Evolutionary conservation across 306 rosid genomes (phyloP), one percentile per base, ranked within the genome.

Genomic region (Gastrolobium villosum): DNA sequence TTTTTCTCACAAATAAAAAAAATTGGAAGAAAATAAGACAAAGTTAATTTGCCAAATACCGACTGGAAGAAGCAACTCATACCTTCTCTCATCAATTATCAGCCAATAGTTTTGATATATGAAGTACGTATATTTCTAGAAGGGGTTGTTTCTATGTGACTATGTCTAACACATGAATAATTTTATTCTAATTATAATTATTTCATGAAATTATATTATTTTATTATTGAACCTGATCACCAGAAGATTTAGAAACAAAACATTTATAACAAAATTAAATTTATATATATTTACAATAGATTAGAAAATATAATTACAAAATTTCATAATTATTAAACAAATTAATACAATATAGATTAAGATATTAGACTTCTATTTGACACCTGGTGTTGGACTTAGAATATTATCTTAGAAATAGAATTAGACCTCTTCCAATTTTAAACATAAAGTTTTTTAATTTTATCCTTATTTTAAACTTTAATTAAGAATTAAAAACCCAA

Each of bases 11-110:
- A 20, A 63, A 3, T 48, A 43, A 61, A 20, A 6, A 53, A 50
- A 15, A 13, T 61, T 60, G 39, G 44, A 57, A 44, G 11, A 34
- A 54, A 52, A 70, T 1, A 41, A 10, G 28, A 57, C 78, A 67
- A 35, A 72, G 11, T 40, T 28, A 56, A 36, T 74, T 31, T 57
- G 56, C 43, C 59, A 72, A 39, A 48, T 48, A 3, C 45, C 28
- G 5, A 30, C 3, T 40, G 32, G 46, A 52, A 41, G 5, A 65
- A 70, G 75, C 63, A 52, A 34, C 61, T 34, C 41, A 7, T 6
- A 4, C 30, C 34, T 68, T n/a, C 32, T 36, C 8, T 37, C 14
- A 10, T 72, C 30, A 13, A 61, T 6, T 61, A 35, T 35, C 28
- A 34, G 4, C 20, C 3, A 6, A 7, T 36, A 37, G 5, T 36